A percentile compares a stretch with the other conserved stretches of the same genome.
Conservation (phyloP, 805 yeast species). For the Candida chilensis region DNA sequence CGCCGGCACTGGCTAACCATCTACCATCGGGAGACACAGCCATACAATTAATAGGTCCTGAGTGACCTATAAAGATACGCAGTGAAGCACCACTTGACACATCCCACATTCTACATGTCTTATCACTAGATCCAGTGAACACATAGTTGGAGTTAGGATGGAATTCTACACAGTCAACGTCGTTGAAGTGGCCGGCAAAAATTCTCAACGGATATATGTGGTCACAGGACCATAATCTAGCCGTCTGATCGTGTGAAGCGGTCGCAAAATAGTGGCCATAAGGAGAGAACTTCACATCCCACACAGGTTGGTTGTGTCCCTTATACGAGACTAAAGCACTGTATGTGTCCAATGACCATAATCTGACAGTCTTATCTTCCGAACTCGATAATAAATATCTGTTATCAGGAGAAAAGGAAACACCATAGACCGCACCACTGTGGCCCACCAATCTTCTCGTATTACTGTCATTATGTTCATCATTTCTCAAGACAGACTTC, state of each 20-base stretch:
- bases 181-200: constrained; percentile 95
- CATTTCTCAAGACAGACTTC: constrained; percentile 48
- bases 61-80: constrained; percentile 86
- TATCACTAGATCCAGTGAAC: constrained; percentile 92
- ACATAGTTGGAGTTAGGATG: constrained; percentile 95
- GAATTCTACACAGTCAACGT: constrained; percentile 90
- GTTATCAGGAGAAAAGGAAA: constrained; percentile 87
- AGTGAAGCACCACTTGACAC: constrained; percentile 82
- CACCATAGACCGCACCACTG: constrained; percentile 87
- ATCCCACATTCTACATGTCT: constrained; percentile 98
- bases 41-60: constrained; percentile 77
- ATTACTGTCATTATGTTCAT: constrained; percentile 35
- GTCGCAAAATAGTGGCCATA: constrained; percentile 97
- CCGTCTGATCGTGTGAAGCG: constrained; percentile 96
- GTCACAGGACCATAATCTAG: constrained; percentile 95
- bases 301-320: constrained; percentile 93
- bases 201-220: constrained; percentile 93
- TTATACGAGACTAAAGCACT: constrained; percentile 87
- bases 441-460: constrained; percentile 76
- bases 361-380: constrained; percentile 84
- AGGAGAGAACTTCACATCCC: constrained; percentile 96
- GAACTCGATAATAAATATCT: constrained; percentile 72
- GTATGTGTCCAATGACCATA: constrained; percentile 92
- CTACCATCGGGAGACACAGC: constrained; percentile 96
- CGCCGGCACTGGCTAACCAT: constrained; percentile 93